Evolutionary conservation across 306 rosid species (phyloP), one percentile per base, ranked within the genome.

Genomic region (Sicyos baderoa): DNA sequence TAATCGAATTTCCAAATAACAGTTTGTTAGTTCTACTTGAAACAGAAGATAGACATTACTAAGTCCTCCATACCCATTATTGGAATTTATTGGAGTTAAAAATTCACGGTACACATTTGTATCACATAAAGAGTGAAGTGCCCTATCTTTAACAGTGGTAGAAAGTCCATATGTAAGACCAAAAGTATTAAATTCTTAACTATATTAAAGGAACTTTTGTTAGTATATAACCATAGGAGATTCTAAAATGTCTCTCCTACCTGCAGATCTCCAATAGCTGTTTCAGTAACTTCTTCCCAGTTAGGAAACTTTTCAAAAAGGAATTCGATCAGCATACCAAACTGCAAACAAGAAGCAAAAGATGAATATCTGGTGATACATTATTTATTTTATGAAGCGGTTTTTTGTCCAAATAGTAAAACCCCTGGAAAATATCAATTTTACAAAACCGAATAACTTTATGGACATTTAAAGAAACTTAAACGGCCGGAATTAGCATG

Each of bases 261-360:
- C 96, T 89, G 96, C 32, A 93, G 87, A 77, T 93, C 99, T 80
- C 94, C 97, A 67, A 93, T 79, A 59, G 87, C 96, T 18, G 87
- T 74, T 78, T 78, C 94, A 69, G 77, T 84, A 72, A 83, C 89
- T 64, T 90, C 82, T 74, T 89, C 94, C 59, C 73, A 78, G 59
- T 85, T 77, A 21, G 99, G 91, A 79, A 86, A 86, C 14, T 75
- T 94, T 74, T 90, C 95, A 69, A 88, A 94, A 66, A 90, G 97
- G 80, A 70, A 88, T 74, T 86, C 87, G 35, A 94, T 90, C 85
- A 94, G 78, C 99, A 94, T 94, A 27, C 99, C 99, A 61, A 90
- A 94, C 97, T 94, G 89, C 87, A 86, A 82, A 49, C 77, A 70
- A 69, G 77, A 67, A 76, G 42, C 69, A 51, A 37, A 47, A 25